Evolutionary conservation across 2,329 filamentous ascomycete species (phyloP).

Genomic region (Alternaria rosae): DNA sequence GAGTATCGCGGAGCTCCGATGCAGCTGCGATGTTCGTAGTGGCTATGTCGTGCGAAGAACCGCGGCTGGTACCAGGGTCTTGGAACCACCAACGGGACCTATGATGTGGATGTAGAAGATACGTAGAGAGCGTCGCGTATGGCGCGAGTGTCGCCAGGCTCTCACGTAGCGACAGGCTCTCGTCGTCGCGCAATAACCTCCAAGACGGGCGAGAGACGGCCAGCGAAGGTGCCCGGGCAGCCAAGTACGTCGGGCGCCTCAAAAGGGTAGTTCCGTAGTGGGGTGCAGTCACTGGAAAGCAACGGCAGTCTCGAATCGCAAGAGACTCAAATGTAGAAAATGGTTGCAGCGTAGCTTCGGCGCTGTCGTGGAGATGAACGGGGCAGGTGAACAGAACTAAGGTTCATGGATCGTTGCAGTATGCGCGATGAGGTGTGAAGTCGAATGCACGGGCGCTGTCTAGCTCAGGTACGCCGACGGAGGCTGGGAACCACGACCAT

Average conservation of each 20-base stretch:
- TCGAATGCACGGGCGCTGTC: slow-evolving; percentile 20
- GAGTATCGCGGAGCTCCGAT: slow-evolving; percentile 8
- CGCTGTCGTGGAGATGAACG: slow-evolving; percentile 11
- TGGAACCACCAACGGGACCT: neutral
- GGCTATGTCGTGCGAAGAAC: slow-evolving; percentile 5
- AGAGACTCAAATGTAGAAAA: neutral
- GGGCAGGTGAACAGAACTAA: slow-evolving; percentile 11
- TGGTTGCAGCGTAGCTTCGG: neutral
- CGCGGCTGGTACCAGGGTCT: slow-evolving; percentile 7
- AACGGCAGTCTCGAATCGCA: neutral
- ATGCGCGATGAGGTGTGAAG: slow-evolving; percentile 25
- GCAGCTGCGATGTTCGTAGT: slow-evolving; percentile 11
- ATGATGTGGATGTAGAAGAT: slow-evolving; percentile 2
- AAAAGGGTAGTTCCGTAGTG: slow-evolving; percentile 36
- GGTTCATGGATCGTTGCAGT: slow-evolving; percentile 9
- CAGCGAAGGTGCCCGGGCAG: slow-evolving; percentile 6
- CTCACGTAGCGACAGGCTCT: slow-evolving; percentile 16
- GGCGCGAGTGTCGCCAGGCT: slow-evolving; percentile 5
- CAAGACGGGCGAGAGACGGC: slow-evolving; percentile 28
- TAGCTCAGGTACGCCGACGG: slow-evolving; percentile 28
- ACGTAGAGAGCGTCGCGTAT: slow-evolving; percentile 17
- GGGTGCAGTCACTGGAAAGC: slow-evolving; percentile 24
- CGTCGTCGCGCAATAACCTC: slow-evolving; percentile 20
- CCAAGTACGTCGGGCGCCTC: slow-evolving; percentile 23
- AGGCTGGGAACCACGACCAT: slow-evolving; percentile 32